phyloP scores from a whole-genome alignment of 805 yeast genomes.

The Candida palmyrensis region DNA sequence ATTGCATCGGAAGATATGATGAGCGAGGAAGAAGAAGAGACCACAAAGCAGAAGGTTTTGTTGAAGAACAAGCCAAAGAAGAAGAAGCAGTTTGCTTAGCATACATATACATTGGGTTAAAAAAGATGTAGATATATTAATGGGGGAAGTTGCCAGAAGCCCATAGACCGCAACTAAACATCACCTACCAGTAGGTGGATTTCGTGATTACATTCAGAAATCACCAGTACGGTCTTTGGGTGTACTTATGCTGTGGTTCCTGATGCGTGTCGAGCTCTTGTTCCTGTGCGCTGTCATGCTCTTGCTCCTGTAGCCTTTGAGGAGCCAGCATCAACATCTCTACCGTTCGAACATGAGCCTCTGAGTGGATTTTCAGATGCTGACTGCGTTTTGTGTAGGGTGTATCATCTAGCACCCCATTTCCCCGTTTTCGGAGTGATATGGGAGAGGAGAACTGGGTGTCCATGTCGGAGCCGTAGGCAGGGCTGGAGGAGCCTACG shows the following conservation, averaged over 20 bases:
- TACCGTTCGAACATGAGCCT: conserved; percentile 25
- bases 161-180: too few species aligned
- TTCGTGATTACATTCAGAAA: too few species aligned
- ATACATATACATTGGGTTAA: too few species aligned
- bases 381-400: conserved; percentile 17
- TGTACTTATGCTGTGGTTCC: neutral
- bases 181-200: too few species aligned
- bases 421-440: neutral
- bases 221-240: conserved; percentile 4
- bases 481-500: too few species aligned
- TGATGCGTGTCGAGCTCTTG: neutral
- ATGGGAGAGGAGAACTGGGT: neutral
- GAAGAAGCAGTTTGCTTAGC: conserved; percentile 7
- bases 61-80: conserved; percentile 58
- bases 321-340: conserved; percentile 28
- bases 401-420: neutral
- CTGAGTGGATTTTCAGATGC: conserved; percentile 22
- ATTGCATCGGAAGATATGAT: conserved; percentile 37
- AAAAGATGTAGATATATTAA: too few species aligned
- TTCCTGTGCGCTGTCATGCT: too few species aligned
- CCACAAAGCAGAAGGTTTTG: conserved; percentile 50
- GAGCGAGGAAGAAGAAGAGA: conserved; percentile 39
- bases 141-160: too few species aligned
- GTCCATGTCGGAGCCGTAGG: too few species aligned
- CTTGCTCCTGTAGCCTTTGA: too few species aligned